Base-by-base conservation (phyloP, 108 stramenopile species). In the Conticribra weissflogii region DNA sequence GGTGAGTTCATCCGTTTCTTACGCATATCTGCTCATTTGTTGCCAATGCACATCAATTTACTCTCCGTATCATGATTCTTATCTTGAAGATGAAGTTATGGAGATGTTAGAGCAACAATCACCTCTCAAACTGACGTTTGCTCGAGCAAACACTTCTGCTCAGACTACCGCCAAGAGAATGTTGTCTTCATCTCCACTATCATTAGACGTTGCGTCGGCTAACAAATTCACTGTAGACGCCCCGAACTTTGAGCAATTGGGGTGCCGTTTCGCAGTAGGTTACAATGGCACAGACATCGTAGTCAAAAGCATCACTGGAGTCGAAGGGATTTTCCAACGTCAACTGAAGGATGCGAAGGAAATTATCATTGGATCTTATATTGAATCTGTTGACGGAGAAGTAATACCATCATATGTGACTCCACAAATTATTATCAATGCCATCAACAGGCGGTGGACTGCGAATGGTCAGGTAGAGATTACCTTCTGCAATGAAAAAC, bases 61-160 rank as follows among this genome's bases (percentile, higher is more conserved):
- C 21, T 58, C 16, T 36, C 19, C 17, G 3, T n/a, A 54, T 51
- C 22, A 32, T n/a, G n/a, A n/a, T n/a, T n/a, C 29, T 30, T 54
- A 36, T 31, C 53, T 54, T 53, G 0, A 48, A 34, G 66, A 81
- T 12, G 84, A 90, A 47, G 84, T 93, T 12, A 63, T 84, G 50
- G 66, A 54, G 34, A 85, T 93, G 80, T 54, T 95, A 3, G 54
- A 71, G 22, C 63, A 84, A 3, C 36, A 65, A n/a, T 90, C 89
- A 60, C 94, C 94, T 9, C 80, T 93, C 34, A 85, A 88, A 4
- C 68, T 96, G 64, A 88, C 87, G 8, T 96, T 96, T 86, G 91
- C 94, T 23, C 55, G 94, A 58, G 91, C 94, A 14, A 63, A 80
- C 28, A 60, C 67, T 17, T 59, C 66, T 36, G 27, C 73, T 45